Evolutionary conservation across 2,329 filamentous ascomycete species (phyloP).

Genomic region (Colletotrichum melonis): DNA sequence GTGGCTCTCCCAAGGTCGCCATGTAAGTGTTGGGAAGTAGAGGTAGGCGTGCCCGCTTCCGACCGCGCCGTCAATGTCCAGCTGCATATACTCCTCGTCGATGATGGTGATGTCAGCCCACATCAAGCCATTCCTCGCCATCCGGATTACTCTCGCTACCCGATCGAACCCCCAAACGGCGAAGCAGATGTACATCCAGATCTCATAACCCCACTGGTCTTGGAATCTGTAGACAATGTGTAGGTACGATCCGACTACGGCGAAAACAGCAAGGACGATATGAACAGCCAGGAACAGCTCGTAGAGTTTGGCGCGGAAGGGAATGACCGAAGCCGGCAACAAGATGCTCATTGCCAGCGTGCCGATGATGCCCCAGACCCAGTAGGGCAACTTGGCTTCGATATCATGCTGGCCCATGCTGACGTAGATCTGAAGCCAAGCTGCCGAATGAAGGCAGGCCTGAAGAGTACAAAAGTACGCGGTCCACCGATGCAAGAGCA

Average conservation of each 20-base stretch:
- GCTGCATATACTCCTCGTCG: slow-evolving; percentile 46
- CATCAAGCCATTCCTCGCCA: slow-evolving; percentile 50
- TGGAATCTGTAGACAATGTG: slow-evolving; percentile 47
- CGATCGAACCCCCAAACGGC: slow-evolving; percentile 55
- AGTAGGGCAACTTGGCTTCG: slow-evolving; percentile 46
- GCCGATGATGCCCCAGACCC: slow-evolving; percentile 54
- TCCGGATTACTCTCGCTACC: slow-evolving; percentile 49
- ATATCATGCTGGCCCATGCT: slow-evolving; percentile 41
- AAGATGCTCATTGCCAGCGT: slow-evolving; percentile 47
- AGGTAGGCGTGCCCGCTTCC: slow-evolving; percentile 54
- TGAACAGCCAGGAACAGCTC: slow-evolving; percentile 56
- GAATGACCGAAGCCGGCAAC: slow-evolving; percentile 43
- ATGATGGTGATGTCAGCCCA: slow-evolving; percentile 50
- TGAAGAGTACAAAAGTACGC: slow-evolving; percentile 53
- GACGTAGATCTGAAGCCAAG: slow-evolving; percentile 46
- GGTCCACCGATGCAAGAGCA: slow-evolving; percentile 58
- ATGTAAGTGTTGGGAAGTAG: slow-evolving; percentile 60
- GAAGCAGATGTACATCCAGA: slow-evolving; percentile 49
- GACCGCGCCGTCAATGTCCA: slow-evolving; percentile 54
- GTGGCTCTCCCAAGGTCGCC: slow-evolving; percentile 63
- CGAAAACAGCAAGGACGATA: slow-evolving; percentile 50
- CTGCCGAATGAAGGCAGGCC: slow-evolving; percentile 52
- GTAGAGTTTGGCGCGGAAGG: slow-evolving; percentile 47
- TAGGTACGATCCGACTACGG: slow-evolving; percentile 52
- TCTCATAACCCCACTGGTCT: slow-evolving; percentile 55